Evolutionary conservation across 345 rosid genomes (phyloP).

Genomic region (Hevea brasiliensis): DNA sequence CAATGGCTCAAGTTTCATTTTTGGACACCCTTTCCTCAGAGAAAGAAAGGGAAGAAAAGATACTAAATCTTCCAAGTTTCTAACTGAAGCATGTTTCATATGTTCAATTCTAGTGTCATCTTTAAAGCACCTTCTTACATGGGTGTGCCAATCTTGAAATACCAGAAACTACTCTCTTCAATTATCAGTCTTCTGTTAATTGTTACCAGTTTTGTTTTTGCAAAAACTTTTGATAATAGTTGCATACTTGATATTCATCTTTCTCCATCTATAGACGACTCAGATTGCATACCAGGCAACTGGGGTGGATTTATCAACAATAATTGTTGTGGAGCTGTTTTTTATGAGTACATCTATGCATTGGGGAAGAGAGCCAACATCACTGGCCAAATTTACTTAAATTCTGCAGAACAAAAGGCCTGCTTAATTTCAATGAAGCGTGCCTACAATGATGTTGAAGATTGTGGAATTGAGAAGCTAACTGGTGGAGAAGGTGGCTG

Average conservation of each 20-base stretch:
- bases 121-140: background rate
- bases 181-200: conserved; percentile 11
- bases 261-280: conserved; percentile 14
- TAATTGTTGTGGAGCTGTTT: conserved; percentile 34
- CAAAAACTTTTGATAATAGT: conserved; percentile 1
- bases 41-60: too few species aligned
- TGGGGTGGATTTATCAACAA: conserved; percentile 43
- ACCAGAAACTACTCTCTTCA: conserved; percentile 1
- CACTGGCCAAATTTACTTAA: conserved; percentile 42
- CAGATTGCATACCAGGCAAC: conserved; percentile 22
- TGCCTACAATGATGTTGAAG: conserved; percentile 11
- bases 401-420: conserved; percentile 32
- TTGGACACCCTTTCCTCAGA: background rate
- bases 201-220: conserved; percentile 4
- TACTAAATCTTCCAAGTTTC: too few species aligned
- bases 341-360: conserved; percentile 43
- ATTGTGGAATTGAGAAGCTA: conserved; percentile 43
- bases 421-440: conserved; percentile 38
- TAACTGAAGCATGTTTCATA: too few species aligned
- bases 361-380: conserved; percentile 38
- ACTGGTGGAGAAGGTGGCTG: conserved; percentile 45
- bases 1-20: background rate
- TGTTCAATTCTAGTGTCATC: too few species aligned
- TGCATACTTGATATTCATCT: conserved; percentile 38
- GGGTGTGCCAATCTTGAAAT: conserved; percentile 7